Percentiles rank a stretch among this genome's conserved stretches.
Conservation (phyloP, 108 stramenopile species). For the Chaetoceros tenuissimus region DNA sequence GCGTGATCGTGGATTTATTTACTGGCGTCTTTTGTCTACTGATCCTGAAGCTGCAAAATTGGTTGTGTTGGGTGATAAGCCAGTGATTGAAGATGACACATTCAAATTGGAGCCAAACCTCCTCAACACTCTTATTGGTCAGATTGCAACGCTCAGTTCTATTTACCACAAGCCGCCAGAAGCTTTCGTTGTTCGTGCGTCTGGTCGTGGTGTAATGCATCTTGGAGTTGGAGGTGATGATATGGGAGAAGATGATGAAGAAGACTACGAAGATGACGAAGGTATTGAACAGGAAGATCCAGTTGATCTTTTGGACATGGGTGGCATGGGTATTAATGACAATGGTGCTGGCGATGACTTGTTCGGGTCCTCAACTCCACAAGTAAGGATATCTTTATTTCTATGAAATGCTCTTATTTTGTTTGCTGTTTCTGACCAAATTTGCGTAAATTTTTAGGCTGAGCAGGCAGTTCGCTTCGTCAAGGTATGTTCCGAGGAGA, state of each 20-base stretch:
- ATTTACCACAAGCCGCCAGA: slow-evolving; percentile 99
- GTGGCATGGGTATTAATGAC: slow-evolving; percentile 44
- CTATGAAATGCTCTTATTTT: slow-evolving; percentile 8
- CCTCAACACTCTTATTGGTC: slow-evolving; percentile 85
- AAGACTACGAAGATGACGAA: slow-evolving; percentile 54
- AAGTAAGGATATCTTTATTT: not conserved
- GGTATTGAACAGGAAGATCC: slow-evolving; percentile 22
- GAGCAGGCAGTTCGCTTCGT: slow-evolving; percentile 61
- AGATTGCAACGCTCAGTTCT: slow-evolving; percentile 90
- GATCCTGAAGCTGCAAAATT: slow-evolving; percentile 98
- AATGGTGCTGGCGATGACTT: slow-evolving; percentile 1
- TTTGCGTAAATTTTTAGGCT: too few relatives aligned
- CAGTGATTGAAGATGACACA: slow-evolving; percentile 98
- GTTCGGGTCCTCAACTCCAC: not conserved
- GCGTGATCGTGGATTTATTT: slow-evolving; percentile 97
- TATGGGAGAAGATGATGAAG: slow-evolving; percentile 57
- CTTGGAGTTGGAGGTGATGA: slow-evolving; percentile 56
- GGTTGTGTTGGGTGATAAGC: slow-evolving; percentile 97
- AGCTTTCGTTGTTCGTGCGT: slow-evolving; percentile 88
- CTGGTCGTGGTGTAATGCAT: slow-evolving; percentile 45
- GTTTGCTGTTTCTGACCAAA: slow-evolving; percentile 16
- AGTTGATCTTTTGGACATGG: slow-evolving; percentile 84
- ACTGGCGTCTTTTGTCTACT: slow-evolving; percentile 95
- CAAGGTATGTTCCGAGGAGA: slow-evolving; percentile 65
- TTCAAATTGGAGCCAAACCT: slow-evolving; percentile 87